Base-by-base conservation (phyloP, 2,329 filamentous ascomycete species). In the Verticillium isaacii region DNA sequence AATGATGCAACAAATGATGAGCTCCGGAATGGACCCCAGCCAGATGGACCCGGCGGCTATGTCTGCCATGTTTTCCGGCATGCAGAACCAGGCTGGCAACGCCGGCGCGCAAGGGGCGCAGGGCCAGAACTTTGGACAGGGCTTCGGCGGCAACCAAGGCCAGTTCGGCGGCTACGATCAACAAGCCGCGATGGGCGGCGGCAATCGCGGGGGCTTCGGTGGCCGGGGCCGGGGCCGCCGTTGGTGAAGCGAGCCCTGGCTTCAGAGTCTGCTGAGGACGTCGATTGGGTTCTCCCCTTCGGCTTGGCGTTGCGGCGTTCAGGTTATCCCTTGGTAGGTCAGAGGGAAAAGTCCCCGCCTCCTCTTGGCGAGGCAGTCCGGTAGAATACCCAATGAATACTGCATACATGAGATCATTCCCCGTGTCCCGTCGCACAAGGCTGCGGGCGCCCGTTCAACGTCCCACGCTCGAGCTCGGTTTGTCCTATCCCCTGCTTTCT, bases 1-100 rank as follows among this genome's bases (percentile, higher is more conserved):
- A 56, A 87, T 89, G 83, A 86, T 89, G 84, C 86, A 89, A 72
- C 85, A 89, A 72, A 88, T 89, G 85, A 88, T 89, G 82, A 80
- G 82, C 0, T 79, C 80, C 1, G 86, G 86, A 25, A 85, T 89
- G 77, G 86, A 89, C 65, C 85, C 85, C 50, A 85, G 80, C 64
- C 86, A 89, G 74, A 88, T 89, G 85, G 86, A 89, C 64, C 82
- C 85, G 41, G 77, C 76, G 36, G 74, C 83, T 62, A 83, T 86
- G 77, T 79, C 79, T 15, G 78, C 81, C 69, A 87, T 89, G 84
- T 88, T 86, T 68, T 77, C 80, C 0, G 80, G 81, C 36, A 85
- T 85, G 81, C 83, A 85, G 67, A 78, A 77, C 58, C 71, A 72
- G 11, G 80, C 76, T 45, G 45, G 45, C 9, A 50, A 50, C 17